Evolutionary conservation across 2,329 filamentous ascomycete genomes (phyloP).

Genomic region (Colletotrichum liaoningense): DNA sequence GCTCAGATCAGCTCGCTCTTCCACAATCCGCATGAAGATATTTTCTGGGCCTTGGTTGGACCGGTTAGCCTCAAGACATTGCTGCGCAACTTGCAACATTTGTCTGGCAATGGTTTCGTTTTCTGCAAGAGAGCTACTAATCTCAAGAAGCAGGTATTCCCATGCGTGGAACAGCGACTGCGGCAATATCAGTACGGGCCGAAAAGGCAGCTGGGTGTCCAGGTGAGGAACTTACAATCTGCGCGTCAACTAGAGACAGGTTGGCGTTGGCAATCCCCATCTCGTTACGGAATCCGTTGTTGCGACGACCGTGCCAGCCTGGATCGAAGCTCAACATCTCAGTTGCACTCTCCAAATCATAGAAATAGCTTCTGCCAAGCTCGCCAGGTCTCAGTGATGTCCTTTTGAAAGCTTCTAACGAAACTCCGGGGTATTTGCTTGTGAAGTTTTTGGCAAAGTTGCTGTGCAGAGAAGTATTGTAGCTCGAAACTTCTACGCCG

Average conservation of each 20-base stretch:
- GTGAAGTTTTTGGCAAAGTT: slow-evolving; percentile 90
- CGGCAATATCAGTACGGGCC: slow-evolving; percentile 40
- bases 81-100: slow-evolving; percentile 79
- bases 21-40: slow-evolving; percentile 83
- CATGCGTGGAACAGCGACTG: slow-evolving; percentile 87
- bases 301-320: slow-evolving; percentile 77
- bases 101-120: slow-evolving; percentile 70
- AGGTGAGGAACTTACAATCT: slow-evolving; percentile 71
- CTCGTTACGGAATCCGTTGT: slow-evolving; percentile 83
- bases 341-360: slow-evolving; percentile 80
- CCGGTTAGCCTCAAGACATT: slow-evolving; percentile 84
- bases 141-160: slow-evolving; percentile 87
- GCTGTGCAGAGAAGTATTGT: slow-evolving; percentile 87
- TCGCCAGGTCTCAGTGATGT: slow-evolving; percentile 73
- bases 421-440: slow-evolving; percentile 78
- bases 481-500: slow-evolving; percentile 81
- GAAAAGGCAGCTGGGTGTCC: not conserved
- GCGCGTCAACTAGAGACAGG: slow-evolving; percentile 90
- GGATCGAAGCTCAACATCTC: slow-evolving; percentile 81
- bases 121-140: slow-evolving; percentile 73
- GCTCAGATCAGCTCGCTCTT: slow-evolving; percentile 82
- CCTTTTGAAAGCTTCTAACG: slow-evolving; percentile 83
- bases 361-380: slow-evolving; percentile 84
- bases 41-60: slow-evolving; percentile 78
- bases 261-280: slow-evolving; percentile 91